These are phyloP conservation scores for Petunia axillaris DNA, from an alignment of 257 asterid genomes.

Conservation along the genomic window DNA sequence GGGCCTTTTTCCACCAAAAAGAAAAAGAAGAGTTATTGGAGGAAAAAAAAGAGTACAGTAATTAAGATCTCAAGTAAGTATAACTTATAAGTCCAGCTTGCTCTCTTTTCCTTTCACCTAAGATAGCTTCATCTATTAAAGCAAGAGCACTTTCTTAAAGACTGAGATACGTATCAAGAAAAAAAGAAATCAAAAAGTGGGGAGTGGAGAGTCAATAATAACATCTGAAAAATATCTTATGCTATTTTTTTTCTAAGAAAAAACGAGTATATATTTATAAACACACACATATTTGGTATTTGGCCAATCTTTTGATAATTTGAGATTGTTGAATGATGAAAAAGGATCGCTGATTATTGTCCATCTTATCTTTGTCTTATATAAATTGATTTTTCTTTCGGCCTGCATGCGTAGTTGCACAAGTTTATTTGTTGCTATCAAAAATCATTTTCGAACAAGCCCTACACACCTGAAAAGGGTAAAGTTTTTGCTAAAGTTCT, in stretches of 20 bases:
- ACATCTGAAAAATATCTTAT: not conserved
- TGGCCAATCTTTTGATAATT: slow-evolving; percentile 6
- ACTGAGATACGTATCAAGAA: slow-evolving; percentile 23
- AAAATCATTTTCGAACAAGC: not conserved
- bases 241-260: not conserved
- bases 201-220: slow-evolving; percentile 8
- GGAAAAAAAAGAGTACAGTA: not conserved
- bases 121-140: slow-evolving; percentile 19
- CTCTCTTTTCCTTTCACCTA: slow-evolving; percentile 18
- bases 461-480: not conserved
- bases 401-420: not conserved
- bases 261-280: too few species aligned
- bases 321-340: slow-evolving; percentile 25
- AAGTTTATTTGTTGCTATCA: not conserved
- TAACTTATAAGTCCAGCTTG: not conserved
- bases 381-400: not conserved
- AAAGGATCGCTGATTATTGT: not conserved
- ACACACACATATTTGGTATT: not conserved
- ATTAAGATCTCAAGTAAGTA: not conserved
- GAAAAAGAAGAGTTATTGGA: not conserved
- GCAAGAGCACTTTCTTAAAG: slow-evolving; percentile 24
- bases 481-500: not conserved
- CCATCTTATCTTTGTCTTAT: not conserved
- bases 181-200: not conserved
- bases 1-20: slow-evolving; percentile 6